Percentiles rank a stretch among this genome's conserved stretches.
phyloP scores from a whole-genome alignment of 345 rosid genomes.

The Arabidopsis thaliana region DNA sequence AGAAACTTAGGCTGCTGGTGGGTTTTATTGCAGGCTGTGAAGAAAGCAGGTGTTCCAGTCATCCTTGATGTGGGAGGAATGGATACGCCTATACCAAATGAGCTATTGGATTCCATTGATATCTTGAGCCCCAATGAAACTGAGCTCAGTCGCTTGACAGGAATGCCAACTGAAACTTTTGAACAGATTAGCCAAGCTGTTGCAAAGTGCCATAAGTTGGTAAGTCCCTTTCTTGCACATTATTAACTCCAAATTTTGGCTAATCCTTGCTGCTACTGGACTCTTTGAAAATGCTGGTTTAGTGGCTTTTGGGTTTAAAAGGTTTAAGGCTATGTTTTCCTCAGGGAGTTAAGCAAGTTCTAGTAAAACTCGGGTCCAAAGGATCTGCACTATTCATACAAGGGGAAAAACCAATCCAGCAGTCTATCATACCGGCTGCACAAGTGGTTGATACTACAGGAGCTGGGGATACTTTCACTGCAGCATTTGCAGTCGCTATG shows the following conservation, averaged over 20 bases:
- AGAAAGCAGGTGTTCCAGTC: constrained; percentile 76
- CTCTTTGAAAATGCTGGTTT: background rate
- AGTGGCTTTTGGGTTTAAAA: constrained; percentile 12
- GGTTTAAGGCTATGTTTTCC: constrained; percentile 24
- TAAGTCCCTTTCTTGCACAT: constrained; percentile 35
- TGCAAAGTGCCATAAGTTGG: constrained; percentile 67
- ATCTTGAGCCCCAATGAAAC: constrained; percentile 93
- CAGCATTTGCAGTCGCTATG: constrained; percentile 93
- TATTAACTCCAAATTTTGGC: background rate
- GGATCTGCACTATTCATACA: constrained; percentile 85
- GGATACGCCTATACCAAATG: constrained; percentile 80
- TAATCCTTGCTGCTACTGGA: background rate
- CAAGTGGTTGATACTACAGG: constrained; percentile 92
- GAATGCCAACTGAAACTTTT: constrained; percentile 77
- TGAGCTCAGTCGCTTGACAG: constrained; percentile 80
- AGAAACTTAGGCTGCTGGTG: constrained; percentile 23
- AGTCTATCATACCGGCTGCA: constrained; percentile 71
- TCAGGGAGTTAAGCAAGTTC: constrained; percentile 87
- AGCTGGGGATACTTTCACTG: constrained; percentile 97
- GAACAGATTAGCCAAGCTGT: constrained; percentile 76
- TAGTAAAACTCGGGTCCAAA: constrained; percentile 87
- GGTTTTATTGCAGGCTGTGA: constrained; percentile 67
- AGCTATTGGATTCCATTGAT: constrained; percentile 67
- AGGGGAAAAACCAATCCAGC: constrained; percentile 73
- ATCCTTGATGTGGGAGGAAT: constrained; percentile 97